Percentiles rank a stretch among this genome's conserved stretches.
Evolutionary conservation across 768 basidiomycete genomes (phyloP).

Genomic region (Myochromella boudieri): DNA sequence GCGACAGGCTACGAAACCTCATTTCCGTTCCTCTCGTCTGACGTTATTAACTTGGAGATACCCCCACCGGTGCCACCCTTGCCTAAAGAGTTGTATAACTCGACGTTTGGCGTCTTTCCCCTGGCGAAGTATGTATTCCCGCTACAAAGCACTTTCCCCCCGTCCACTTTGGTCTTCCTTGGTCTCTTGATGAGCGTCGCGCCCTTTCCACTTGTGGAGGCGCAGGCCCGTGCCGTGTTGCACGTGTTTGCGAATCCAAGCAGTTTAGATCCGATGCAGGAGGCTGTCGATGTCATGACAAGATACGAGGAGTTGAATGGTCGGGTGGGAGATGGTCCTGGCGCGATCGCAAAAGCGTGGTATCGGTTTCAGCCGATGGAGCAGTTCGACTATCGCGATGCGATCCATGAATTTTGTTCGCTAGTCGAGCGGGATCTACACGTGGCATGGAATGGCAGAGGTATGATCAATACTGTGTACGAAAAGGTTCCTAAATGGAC

Average conservation of each 20-base stretch:
- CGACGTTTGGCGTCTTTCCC: conserved; percentile 67
- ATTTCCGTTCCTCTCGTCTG: conserved; percentile 58
- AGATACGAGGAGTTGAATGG: conserved; percentile 45
- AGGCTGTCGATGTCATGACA: conserved; percentile 46
- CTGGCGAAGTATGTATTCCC: conserved; percentile 74
- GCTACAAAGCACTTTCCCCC: conserved; percentile 43
- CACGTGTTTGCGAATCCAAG: conserved; percentile 53
- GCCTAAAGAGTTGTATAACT: conserved; percentile 56
- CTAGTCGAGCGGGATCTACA: conserved; percentile 19
- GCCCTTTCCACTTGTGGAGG: conserved; percentile 79
- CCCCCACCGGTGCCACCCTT: conserved; percentile 50
- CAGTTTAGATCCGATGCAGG: conserved; percentile 46
- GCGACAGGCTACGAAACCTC: conserved; percentile 75
- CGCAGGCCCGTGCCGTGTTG: conserved; percentile 67
- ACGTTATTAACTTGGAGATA: conserved; percentile 29
- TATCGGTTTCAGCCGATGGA: conserved; percentile 47
- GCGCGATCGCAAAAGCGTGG: conserved; percentile 55
- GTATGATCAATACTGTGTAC: conserved; percentile 3
- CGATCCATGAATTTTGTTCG: conserved; percentile 45
- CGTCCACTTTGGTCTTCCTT: conserved; percentile 60
- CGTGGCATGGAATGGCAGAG: conserved; percentile 2
- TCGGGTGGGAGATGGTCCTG: conserved; percentile 30
- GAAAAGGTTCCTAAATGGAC: conserved; percentile 53
- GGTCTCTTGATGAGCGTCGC: conserved; percentile 58
- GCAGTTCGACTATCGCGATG: conserved; percentile 71